Percentiles rank a stretch among this genome's conserved stretches.
phyloP scores from a whole-genome alignment of 2,329 filamentous ascomycete genomes.

The Davidsoniella virescens region DNA sequence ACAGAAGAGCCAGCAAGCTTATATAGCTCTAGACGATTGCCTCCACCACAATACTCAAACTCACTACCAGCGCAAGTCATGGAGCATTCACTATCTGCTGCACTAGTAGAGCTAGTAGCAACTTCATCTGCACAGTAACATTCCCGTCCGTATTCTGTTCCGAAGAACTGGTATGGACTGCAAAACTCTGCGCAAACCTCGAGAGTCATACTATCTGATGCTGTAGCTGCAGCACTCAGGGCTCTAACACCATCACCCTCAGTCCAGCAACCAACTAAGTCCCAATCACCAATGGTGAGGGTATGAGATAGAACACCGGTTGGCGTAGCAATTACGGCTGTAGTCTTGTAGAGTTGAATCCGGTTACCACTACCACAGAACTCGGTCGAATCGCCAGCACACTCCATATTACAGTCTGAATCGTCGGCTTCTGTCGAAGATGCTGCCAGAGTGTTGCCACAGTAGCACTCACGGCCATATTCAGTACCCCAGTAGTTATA shows the following conservation, averaged over 20 bases:
- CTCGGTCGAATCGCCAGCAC: conserved; percentile 25
- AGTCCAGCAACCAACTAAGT: conserved; percentile 24
- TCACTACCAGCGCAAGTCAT: conserved; percentile 13
- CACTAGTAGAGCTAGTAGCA: conserved; percentile 16
- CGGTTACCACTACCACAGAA: conserved; percentile 28
- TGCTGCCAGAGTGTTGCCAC: conserved; percentile 26
- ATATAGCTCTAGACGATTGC: conserved; percentile 21
- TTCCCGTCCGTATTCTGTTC: conserved; percentile 14
- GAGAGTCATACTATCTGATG: conserved; percentile 23
- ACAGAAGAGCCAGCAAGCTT: background rate
- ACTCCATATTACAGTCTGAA: conserved; percentile 24
- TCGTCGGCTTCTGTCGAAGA: conserved; percentile 18
- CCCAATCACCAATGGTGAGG: conserved; percentile 22
- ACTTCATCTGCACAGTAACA: conserved; percentile 22
- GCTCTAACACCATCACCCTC: conserved; percentile 21
- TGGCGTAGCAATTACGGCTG: conserved; percentile 18
- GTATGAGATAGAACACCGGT: conserved; percentile 20
- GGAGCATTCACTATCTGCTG: conserved; percentile 9
- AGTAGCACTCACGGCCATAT: conserved; percentile 37
- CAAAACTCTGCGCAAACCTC: conserved; percentile 26
- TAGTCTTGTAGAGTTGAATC: conserved; percentile 28
- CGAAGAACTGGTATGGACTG: conserved; percentile 24
- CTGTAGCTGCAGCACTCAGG: conserved; percentile 18
- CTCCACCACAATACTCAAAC: conserved; percentile 12
- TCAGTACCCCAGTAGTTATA: conserved; percentile 35